phyloP scores from a whole-genome alignment of 305 asterid species.

The Coffea humblotiana region DNA sequence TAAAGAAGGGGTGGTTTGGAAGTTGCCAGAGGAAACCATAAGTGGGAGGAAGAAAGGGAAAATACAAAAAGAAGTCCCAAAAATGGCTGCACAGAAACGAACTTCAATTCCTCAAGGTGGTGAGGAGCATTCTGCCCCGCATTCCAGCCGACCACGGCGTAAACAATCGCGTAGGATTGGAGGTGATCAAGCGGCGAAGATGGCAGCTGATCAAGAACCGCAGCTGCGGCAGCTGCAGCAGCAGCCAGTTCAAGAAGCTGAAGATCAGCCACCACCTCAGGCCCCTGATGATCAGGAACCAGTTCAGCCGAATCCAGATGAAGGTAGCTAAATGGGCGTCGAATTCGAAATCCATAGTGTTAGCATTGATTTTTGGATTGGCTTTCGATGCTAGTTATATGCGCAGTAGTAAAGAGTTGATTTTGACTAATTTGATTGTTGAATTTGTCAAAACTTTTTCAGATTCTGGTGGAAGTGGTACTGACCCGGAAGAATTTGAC shows the following conservation, averaged over 20 bases:
- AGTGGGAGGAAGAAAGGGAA: too few species aligned
- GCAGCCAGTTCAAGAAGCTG: not conserved
- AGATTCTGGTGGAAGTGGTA: constrained; percentile 43
- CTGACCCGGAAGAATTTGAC: constrained; percentile 44
- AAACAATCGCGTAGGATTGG: constrained; percentile 16
- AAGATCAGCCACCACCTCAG: constrained; percentile 7
- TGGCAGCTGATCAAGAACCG: not conserved
- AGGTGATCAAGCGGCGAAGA: constrained; percentile 13
- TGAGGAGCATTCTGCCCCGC: constrained; percentile 14
- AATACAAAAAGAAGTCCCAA: not conserved
- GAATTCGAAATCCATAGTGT: not conserved
- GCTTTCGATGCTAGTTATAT: not conserved
- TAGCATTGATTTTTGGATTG: not conserved
- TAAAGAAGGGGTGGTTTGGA: not conserved
- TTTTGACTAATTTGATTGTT: constrained; percentile 9
- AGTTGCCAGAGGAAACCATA: not conserved
- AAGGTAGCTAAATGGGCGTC: constrained; percentile 20
- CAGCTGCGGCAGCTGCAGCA: not conserved
- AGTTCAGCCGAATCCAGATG: constrained; percentile 20
- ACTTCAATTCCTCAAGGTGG: constrained; percentile 16
- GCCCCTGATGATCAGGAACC: constrained; percentile 18
- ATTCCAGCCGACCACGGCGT: constrained; percentile 6
- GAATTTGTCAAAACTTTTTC: constrained; percentile 16
- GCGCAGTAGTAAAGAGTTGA: not conserved
- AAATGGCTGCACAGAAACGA: constrained; percentile 19